These are phyloP conservation scores for Colletotrichum sansevieriae DNA, from an alignment of 2,329 filamentous ascomycete genomes.

Conservation along the genomic window DNA sequence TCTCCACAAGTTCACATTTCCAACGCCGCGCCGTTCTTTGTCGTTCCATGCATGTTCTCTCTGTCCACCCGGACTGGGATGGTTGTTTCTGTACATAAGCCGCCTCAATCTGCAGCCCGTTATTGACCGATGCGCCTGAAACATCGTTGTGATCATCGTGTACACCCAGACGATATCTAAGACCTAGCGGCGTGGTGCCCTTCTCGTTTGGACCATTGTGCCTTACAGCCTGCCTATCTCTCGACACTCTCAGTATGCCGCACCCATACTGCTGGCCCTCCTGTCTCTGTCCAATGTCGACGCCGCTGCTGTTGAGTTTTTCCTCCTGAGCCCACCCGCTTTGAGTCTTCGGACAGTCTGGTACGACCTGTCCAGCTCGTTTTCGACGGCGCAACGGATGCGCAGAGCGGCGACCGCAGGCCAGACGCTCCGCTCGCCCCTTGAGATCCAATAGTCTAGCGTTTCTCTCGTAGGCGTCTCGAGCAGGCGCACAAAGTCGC, in stretches of 20 bases:
- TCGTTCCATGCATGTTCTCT: background rate
- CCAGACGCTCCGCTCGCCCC: slow-evolving; percentile 91
- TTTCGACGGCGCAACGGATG: slow-evolving; percentile 86
- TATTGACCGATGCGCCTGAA: background rate
- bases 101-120: slow-evolving; percentile 2
- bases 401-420: slow-evolving; percentile 86
- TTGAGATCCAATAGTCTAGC: slow-evolving; percentile 86
- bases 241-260: slow-evolving; percentile 25
- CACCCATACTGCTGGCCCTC: slow-evolving; percentile 44
- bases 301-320: slow-evolving; percentile 49
- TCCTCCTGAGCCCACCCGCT: slow-evolving; percentile 63
- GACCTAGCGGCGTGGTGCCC: background rate
- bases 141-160: slow-evolving; percentile 1
- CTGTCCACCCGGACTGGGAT: background rate
- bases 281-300: slow-evolving; percentile 40
- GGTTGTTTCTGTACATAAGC: slow-evolving; percentile 16
- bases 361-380: slow-evolving; percentile 88
- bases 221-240: slow-evolving; percentile 15
- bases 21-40: slow-evolving; percentile 12
- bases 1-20: background rate
- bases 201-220: background rate
- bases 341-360: slow-evolving; percentile 78
- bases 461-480: slow-evolving; percentile 83
- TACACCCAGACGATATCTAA: slow-evolving; percentile 5
- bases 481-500: slow-evolving; percentile 83